Evolutionary conservation across 345 rosid species (phyloP), one percentile per base, ranked within the genome.

Genomic region (Ceriops decandra): DNA sequence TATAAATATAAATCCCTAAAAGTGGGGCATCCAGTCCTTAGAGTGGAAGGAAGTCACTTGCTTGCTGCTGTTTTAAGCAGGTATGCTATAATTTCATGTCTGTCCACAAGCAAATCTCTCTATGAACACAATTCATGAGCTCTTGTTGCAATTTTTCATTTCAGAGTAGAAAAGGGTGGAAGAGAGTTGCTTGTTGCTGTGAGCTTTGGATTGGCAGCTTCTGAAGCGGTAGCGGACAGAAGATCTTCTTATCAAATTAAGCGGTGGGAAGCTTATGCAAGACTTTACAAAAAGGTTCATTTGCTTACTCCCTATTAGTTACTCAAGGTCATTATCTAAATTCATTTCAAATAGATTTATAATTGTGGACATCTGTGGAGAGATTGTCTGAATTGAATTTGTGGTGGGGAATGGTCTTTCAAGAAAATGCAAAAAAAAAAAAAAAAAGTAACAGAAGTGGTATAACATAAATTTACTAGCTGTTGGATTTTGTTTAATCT

Each of bases 241-340:
- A 84, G 86, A 81, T 84, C 86, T 70, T 83, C 88, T 73, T 83
- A 74, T 69, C 87, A 82, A 73, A 80, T 67, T 62, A 83, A 83
- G 80, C 76, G 85, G 65, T 88, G 93, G 93, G 93, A 88, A 71
- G 85, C 85, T 24, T 88, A 86, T 79, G 93, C 89, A 26, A 85
- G 83, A 70, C 68, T 86, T 65, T 86, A 68, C 81, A 88, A 86
- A 74, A 88, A 86, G 90, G 93, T 87, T 53, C 22, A 42, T 66
- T 46, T 72, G 24, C 68, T 69, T 56, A 30, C 4, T 53, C 64
- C 30, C 28, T 56, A 0, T 13, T 42, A 42, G 4, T 42, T 0
- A 5, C 49, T 42, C 19, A 42, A 42, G 17, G 15, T 42, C 17
- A 0, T 42, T 42, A 42, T 13, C 46, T 42, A 3, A 42, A 13